These are phyloP conservation scores for Aspergillus avenaceus DNA, from an alignment of 495 filamentous ascomycete genomes.

Conservation along the genomic window DNA sequence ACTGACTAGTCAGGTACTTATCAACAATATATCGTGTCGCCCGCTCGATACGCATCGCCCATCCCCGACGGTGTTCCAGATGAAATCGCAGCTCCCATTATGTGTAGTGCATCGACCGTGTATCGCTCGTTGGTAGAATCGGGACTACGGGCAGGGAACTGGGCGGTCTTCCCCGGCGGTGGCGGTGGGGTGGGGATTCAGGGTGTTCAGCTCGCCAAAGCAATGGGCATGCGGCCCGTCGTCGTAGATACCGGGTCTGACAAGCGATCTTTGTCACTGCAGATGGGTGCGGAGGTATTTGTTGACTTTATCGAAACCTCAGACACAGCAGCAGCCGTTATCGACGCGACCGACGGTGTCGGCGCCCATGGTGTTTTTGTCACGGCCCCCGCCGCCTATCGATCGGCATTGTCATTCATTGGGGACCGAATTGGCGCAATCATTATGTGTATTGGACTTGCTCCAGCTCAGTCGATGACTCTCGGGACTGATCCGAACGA, in stretches of 20 bases:
- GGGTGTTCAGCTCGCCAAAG: conserved; percentile 55
- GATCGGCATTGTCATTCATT: conserved; percentile 30
- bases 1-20: conserved; percentile 49
- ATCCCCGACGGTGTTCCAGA: conserved; percentile 59
- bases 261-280: conserved; percentile 35
- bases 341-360: conserved; percentile 39
- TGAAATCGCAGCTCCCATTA: conserved; percentile 57
- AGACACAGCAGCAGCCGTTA: conserved; percentile 34
- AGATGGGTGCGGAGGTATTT: conserved; percentile 50
- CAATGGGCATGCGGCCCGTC: conserved; percentile 52
- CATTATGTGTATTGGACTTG: conserved; percentile 45
- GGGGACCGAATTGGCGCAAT: conserved; percentile 37
- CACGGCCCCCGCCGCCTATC: conserved; percentile 45
- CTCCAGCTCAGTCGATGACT: conserved; percentile 24
- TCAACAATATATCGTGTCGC: conserved; percentile 62
- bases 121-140: conserved; percentile 53
- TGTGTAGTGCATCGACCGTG: conserved; percentile 55
- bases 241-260: conserved; percentile 43
- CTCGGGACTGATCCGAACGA: conserved; percentile 40
- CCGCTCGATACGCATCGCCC: conserved; percentile 60
- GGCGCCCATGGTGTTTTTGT: conserved; percentile 50
- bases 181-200: conserved; percentile 64
- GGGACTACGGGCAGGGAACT: conserved; percentile 52
- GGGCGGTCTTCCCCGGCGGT: conserved; percentile 49
- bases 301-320: conserved; percentile 41